These are phyloP conservation scores for Lactarius hatsudake DNA, from an alignment of 768 basidiomycete species.

Conservation along the genomic window DNA sequence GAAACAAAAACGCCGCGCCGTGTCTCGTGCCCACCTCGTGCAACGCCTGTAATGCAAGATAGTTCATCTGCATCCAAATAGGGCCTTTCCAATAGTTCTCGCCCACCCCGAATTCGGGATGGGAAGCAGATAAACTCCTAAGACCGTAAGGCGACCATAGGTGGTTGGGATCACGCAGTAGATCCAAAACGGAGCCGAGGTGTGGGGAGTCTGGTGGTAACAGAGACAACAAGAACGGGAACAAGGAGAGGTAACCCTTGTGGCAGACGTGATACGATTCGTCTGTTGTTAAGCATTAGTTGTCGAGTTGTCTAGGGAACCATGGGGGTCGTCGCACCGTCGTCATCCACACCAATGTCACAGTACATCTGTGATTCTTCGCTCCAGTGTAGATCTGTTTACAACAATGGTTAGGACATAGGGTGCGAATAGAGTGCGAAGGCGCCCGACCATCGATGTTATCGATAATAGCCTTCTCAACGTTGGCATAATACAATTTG, in stretches of 20 bases:
- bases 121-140: slow-evolving; percentile 82
- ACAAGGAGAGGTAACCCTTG: slow-evolving; percentile 89
- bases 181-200: slow-evolving; percentile 75
- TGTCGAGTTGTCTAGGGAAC: slow-evolving; percentile 12
- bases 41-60: slow-evolving; percentile 75
- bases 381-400: slow-evolving; percentile 87
- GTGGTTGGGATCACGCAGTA: slow-evolving; percentile 75
- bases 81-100: slow-evolving; percentile 99
- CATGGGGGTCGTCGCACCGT: slow-evolving; percentile 50
- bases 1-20: not conserved
- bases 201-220: slow-evolving; percentile 75
- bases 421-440: not conserved
- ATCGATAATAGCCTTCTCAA: slow-evolving; percentile 74
- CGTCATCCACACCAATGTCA: slow-evolving; percentile 78
- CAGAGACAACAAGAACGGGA: slow-evolving; percentile 86
- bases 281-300: slow-evolving; percentile 48
- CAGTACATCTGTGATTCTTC: slow-evolving; percentile 91
- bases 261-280: slow-evolving; percentile 91
- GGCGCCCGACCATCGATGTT: slow-evolving; percentile 74
- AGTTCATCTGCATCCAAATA: slow-evolving; percentile 98
- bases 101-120: slow-evolving; percentile 86
- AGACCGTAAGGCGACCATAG: slow-evolving; percentile 92
- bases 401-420: slow-evolving; percentile 7
- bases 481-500: slow-evolving; percentile 65
- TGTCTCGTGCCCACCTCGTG: slow-evolving; percentile 53